Evolutionary conservation across 2,329 filamentous ascomycete genomes (phyloP), one percentile per base, ranked within the genome.

Genomic region (Colletotrichum tamarilloi): DNA sequence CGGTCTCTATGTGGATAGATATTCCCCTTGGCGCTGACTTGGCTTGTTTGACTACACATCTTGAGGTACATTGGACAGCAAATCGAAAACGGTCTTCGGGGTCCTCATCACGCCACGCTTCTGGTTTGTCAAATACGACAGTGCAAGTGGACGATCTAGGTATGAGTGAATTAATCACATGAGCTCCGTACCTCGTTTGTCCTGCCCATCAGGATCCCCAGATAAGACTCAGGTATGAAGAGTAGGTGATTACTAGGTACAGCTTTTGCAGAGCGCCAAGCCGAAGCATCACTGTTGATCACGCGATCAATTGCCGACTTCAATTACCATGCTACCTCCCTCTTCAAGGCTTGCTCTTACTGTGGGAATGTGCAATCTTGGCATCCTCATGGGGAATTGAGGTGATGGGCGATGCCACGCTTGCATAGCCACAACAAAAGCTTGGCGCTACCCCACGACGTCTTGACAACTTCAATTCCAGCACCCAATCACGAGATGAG

Each of bases 371-470:
- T 24, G 19, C 32, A 16, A 3, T 30, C 24, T 53, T 28, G 32
- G 16, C 12, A 28, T 14, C 4, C 52, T 24, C 26, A 24, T n/a
- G 26, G 22, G 5, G 16, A 9, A 12, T 26, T 28, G 38, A 38
- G n/a, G 28, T 22, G 62, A 28, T 52, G 24, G 22, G 22, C 4
- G 35, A 22, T 16, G 28, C 30, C 35, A 24, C 28, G 26, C 28
- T 52, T 11, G 30, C 67, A 66, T 53, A 42, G 67, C 62, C 62
- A 70, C 67, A 22, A 56, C 12, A 14, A 24, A 42, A 49, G 26
- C 62, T 66, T 59, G 67, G 67, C 67, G 67, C 5, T 53, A 62
- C 35, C 53, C 42, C 19, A 9, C 19, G 26, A 32, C 30, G 4
- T 14, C 14, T 16, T n/a, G 12, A 16, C 52, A 28, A 55, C 14